These are phyloP conservation scores for Parietaria judaica DNA, from an alignment of 306 rosid species.

Conservation along the genomic window DNA sequence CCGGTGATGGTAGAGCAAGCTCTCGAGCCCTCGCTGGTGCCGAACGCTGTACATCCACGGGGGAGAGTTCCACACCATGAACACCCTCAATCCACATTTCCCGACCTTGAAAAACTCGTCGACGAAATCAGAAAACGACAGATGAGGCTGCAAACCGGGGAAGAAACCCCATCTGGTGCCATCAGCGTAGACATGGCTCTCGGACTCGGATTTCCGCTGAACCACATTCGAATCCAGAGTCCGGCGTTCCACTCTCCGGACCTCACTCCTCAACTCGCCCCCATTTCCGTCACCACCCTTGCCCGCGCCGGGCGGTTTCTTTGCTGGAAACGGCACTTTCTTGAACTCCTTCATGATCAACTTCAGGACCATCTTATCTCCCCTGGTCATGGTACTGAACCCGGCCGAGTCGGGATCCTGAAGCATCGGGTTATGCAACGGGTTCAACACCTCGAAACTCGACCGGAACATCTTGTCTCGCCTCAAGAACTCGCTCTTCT, in stretches of 20 bases:
- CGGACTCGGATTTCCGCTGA: conserved; percentile 24
- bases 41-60: conserved; percentile 87
- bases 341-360: conserved; percentile 57
- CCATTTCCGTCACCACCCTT: conserved; percentile 13
- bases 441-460: conserved; percentile 52
- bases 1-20: conserved; percentile 60
- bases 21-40: conserved; percentile 85
- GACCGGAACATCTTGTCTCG: conserved; percentile 76
- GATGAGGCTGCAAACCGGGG: conserved; percentile 53
- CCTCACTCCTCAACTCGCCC: conserved; percentile 11
- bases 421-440: conserved; percentile 52
- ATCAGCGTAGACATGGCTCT: conserved; percentile 57
- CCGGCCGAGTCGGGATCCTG: conserved; percentile 70
- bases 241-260: conserved; percentile 15
- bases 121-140: conserved; percentile 61
- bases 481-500: conserved; percentile 52
- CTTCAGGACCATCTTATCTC: conserved; percentile 48
- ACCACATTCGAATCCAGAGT: conserved; percentile 8
- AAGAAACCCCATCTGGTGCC: conserved; percentile 87
- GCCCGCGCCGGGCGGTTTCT: conserved; percentile 25
- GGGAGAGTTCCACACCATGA: conserved; percentile 96
- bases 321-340: conserved; percentile 37
- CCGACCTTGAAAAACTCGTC: conserved; percentile 52
- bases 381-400: conserved; percentile 42
- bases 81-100: conserved; percentile 55